Evolutionary conservation across 2,329 filamentous ascomycete genomes (phyloP).

Genomic region (Beauveria brongniartii): DNA sequence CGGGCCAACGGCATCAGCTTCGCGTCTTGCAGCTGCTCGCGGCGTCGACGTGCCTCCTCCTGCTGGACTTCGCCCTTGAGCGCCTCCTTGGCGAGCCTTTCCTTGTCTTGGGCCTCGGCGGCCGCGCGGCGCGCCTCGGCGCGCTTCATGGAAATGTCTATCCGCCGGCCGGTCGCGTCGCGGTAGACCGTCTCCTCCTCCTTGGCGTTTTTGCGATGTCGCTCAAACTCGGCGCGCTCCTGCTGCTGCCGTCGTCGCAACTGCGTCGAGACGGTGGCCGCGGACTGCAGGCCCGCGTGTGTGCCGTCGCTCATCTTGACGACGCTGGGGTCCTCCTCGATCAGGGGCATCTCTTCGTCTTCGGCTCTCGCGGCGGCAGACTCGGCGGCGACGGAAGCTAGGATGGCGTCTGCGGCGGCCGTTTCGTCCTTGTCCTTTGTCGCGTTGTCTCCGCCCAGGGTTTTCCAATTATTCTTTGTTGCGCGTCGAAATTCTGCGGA

Average conservation of each 20-base stretch:
- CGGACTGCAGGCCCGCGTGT: conserved; percentile 78
- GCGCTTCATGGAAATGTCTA: conserved; percentile 85
- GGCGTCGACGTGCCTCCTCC: conserved; percentile 54
- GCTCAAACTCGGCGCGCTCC: conserved; percentile 47
- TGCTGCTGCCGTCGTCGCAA: conserved; percentile 57
- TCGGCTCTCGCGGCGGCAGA: conserved; percentile 41
- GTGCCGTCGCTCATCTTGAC: conserved; percentile 80
- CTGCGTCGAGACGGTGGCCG: conserved; percentile 65
- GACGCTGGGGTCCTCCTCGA: conserved; percentile 38
- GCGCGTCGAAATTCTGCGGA: conserved; percentile 60
- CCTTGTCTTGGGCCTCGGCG: conserved; percentile 63
- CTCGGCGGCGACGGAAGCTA: conserved; percentile 64
- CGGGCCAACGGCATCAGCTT: conserved; percentile 74
- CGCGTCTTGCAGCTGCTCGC: conserved; percentile 67
- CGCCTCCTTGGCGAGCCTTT: conserved; percentile 57
- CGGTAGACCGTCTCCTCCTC: conserved; percentile 85
- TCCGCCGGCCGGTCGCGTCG: conserved; percentile 87
- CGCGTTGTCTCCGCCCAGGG: conserved; percentile 41
- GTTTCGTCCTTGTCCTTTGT: conserved; percentile 30
- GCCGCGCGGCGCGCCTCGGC: conserved; percentile 67
- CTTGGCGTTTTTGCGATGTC: conserved; percentile 32
- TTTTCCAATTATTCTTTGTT: conserved; percentile 78
- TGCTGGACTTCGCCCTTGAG: conserved; percentile 82
- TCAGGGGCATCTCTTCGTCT: conserved; percentile 41
- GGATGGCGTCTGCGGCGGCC: conserved; percentile 68